These are phyloP conservation scores for Spathaspora boniae DNA, from an alignment of 805 yeast genomes.

Conservation along the genomic window DNA sequence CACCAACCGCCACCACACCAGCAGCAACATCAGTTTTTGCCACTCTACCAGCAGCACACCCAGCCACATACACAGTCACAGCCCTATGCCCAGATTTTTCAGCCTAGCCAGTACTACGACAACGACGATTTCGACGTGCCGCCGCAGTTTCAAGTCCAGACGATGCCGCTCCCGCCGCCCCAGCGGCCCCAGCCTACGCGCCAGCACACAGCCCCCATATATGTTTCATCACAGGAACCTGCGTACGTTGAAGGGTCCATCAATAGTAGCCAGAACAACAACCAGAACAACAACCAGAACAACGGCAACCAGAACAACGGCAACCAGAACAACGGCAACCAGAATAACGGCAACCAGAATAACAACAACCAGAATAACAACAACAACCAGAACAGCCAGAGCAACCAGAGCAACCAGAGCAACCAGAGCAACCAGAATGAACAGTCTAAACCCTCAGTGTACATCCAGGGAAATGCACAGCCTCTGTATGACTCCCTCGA, in stretches of 20 bases:
- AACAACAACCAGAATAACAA: neutral
- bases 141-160: too few relatives aligned
- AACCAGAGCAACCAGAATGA: too few relatives aligned
- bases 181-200: conserved; percentile 4
- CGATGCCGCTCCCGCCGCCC: conserved; percentile 1
- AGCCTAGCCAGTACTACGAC: conserved; percentile 1
- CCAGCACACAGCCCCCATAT: too few relatives aligned
- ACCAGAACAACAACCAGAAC: neutral
- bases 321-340: neutral
- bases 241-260: neutral
- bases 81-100: neutral
- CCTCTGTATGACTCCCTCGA: too few relatives aligned
- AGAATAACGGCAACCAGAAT: neutral
- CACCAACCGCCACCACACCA: conserved; percentile 1
- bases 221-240: conserved; percentile 1
- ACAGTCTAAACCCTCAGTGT: too few relatives aligned
- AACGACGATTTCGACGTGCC: neutral
- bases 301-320: neutral
- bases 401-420: conserved; percentile 1
- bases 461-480: too few relatives aligned
- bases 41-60: conserved; percentile 1
- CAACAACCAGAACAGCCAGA: neutral
- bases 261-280: neutral
- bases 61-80: conserved; percentile 1
- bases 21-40: conserved; percentile 4